Conservation (phyloP, 2,329 filamentous ascomycete species). For the Aspergillus awamori region DNA sequence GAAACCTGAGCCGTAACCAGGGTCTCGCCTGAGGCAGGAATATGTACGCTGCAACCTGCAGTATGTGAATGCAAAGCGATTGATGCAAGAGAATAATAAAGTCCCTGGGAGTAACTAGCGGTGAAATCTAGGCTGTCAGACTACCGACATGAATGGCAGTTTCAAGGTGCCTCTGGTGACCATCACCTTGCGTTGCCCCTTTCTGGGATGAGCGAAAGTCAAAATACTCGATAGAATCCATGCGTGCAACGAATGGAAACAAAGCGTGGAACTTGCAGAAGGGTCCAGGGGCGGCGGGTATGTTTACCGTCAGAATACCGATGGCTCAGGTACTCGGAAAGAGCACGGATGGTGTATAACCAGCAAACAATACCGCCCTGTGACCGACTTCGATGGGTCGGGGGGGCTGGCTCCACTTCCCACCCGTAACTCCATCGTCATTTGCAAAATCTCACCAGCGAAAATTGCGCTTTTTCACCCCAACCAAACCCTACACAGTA, state of each 20-base stretch:
- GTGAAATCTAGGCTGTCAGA: conserved; percentile 1
- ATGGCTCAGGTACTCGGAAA: background rate
- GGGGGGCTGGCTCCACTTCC: background rate
- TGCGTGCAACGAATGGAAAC: background rate
- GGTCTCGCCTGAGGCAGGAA: background rate
- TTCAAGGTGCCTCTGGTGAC: background rate
- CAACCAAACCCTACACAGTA: background rate
- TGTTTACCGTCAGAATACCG: conserved; percentile 13
- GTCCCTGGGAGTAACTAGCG: background rate
- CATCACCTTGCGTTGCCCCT: conserved; percentile 13
- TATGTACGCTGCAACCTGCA: background rate
- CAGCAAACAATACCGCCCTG: background rate
- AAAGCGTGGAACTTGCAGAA: background rate
- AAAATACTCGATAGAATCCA: background rate
- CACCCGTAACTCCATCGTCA: conserved; percentile 4
- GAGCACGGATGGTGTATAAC: background rate
- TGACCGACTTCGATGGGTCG: background rate
- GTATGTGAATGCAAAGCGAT: background rate
- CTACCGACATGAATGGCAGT: conserved; percentile 1
- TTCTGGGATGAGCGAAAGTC: background rate
- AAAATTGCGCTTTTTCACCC: background rate
- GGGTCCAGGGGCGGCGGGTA: conserved; percentile 17
- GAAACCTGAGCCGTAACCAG: background rate
- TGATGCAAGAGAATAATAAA: background rate
- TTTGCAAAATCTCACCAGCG: background rate